Conservation (phyloP, 2,329 filamentous ascomycete genomes). For the Hysterium pulicare region DNA sequence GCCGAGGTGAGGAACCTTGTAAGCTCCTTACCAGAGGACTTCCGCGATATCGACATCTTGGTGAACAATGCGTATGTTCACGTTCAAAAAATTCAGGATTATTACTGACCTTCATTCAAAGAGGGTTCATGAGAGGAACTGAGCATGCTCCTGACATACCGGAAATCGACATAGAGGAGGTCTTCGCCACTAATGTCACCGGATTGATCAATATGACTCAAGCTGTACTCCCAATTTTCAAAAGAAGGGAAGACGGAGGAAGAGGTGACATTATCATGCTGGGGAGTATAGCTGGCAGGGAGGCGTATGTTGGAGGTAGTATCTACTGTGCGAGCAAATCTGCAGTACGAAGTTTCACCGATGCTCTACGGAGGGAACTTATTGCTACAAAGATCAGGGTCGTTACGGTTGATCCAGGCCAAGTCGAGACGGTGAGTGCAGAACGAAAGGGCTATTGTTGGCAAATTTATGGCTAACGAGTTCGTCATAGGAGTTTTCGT, state of each 20-base stretch:
- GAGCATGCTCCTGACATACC: conserved; percentile 78
- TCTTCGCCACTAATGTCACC: conserved; percentile 88
- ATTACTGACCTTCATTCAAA: too few species aligned
- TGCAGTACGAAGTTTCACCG: conserved; percentile 78
- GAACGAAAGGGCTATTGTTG: too few species aligned
- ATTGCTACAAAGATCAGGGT: conserved; percentile 74
- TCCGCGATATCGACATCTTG: conserved; percentile 75
- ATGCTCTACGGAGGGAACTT: conserved; percentile 75
- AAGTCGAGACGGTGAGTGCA: conserved; percentile 71
- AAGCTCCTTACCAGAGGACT: conserved; percentile 68
- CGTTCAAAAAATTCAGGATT: too few species aligned
- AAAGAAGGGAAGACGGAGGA: conserved; percentile 63
- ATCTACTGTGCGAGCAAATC: conserved; percentile 92
- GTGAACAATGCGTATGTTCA: conserved; percentile 94
- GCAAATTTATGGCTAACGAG: too few species aligned
- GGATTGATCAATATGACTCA: conserved; percentile 95
- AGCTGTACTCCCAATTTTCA: conserved; percentile 76
- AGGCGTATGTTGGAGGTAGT: conserved; percentile 75
- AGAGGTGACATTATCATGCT: conserved; percentile 91
- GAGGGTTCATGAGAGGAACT: conserved; percentile 80
- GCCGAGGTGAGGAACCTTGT: conserved; percentile 71
- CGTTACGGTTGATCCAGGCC: conserved; percentile 83
- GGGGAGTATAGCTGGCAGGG: conserved; percentile 80
- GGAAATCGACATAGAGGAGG: conserved; percentile 72
- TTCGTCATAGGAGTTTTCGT: conserved; percentile 62